Evolutionary conservation across 495 filamentous ascomycete genomes (phyloP).

Genomic region (Neurospora sp.): DNA sequence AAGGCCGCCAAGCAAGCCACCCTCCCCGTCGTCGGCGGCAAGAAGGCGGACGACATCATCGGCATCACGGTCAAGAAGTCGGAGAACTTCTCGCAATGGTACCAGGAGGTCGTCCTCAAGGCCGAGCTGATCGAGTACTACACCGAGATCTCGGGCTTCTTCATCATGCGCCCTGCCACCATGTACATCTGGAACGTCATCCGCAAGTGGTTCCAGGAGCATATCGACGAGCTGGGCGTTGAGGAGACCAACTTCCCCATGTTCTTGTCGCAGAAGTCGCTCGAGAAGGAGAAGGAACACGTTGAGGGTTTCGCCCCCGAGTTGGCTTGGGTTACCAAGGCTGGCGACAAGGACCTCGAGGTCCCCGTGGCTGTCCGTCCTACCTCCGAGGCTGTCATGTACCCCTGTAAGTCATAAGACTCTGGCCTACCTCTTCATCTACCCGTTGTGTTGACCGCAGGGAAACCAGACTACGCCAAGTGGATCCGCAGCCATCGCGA

Average conservation of each 20-base stretch:
- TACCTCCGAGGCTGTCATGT: conserved; percentile 90
- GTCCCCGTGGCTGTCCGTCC: conserved; percentile 93
- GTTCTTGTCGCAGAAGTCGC: conserved; percentile 81
- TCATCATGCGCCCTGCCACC: conserved; percentile 78
- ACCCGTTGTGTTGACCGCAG: background rate
- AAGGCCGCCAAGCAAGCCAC: conserved; percentile 50
- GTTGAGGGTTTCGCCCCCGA: conserved; percentile 96
- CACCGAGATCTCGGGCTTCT: conserved; percentile 82
- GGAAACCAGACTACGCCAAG: conserved; percentile 79
- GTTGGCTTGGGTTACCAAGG: conserved; percentile 96
- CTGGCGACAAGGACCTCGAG: conserved; percentile 83
- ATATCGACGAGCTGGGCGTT: conserved; percentile 82
- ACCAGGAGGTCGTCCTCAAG: conserved; percentile 91
- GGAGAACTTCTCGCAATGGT: conserved; percentile 87
- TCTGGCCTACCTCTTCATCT: background rate
- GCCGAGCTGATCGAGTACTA: conserved; percentile 76
- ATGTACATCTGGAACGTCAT: conserved; percentile 93
- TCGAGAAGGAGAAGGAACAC: conserved; percentile 93
- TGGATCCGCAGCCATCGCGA: conserved; percentile 94
- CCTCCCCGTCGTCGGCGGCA: conserved; percentile 38
- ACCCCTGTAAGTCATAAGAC: conserved; percentile 38
- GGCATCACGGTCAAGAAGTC: conserved; percentile 78
- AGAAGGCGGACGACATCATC: conserved; percentile 55
- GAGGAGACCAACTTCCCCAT: conserved; percentile 93
- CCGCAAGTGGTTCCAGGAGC: conserved; percentile 74